Base-by-base conservation (phyloP, 2,329 filamentous ascomycete genomes). In the Arthrocladium fulminans region DNA sequence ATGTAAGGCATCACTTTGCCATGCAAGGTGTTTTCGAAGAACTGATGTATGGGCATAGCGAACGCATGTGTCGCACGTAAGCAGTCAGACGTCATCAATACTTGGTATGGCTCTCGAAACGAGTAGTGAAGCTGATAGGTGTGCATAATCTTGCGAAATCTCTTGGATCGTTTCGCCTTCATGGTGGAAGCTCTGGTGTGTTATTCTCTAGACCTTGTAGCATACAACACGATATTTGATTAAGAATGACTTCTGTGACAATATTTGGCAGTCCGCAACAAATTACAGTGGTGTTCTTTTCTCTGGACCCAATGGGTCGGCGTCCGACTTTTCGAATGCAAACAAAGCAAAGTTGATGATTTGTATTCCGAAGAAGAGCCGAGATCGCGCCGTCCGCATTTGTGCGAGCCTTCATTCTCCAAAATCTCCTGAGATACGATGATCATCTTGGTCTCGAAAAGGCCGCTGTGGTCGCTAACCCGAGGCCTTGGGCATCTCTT, bases 51-150 rank as follows among this genome's bases (percentile, higher is more conserved):
- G 53, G 94, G 85, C 84, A 96, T 95, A 61, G 90, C 92, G 72
- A 86, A 92, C 43, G 80, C 79, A 56, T 84, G 80, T 19, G 88
- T 82, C 64, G 94, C 87, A 61, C 79, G 76, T 45, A 97, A 77
- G 59, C 97, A 86, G 55, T 88, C 81, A 51, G 87, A 86, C 63
- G 95, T 89, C 52, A 96, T 81, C 37, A 95, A 73, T 45, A 94
- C 83, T 70, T 97, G 92, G 70, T 96, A 97, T 9, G 92, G 88
- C 69, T 92, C 86, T 58, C 89, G 86, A 67, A 96, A 96, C 52
- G 85, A 84, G 64, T 94, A 96, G 52, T 81, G 82, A 65, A 90
- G 77, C 63, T 83, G 81, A 76, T 89, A 95, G 63, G 90, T 84
- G 68, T 88, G 83, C 83, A 98, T 94, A 61, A 96, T 81, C 80